Percentiles rank a stretch among this genome's conserved stretches.
Evolutionary conservation across 352 stramenopile genomes (phyloP).

Genomic region (Globisporangium viniferum): DNA sequence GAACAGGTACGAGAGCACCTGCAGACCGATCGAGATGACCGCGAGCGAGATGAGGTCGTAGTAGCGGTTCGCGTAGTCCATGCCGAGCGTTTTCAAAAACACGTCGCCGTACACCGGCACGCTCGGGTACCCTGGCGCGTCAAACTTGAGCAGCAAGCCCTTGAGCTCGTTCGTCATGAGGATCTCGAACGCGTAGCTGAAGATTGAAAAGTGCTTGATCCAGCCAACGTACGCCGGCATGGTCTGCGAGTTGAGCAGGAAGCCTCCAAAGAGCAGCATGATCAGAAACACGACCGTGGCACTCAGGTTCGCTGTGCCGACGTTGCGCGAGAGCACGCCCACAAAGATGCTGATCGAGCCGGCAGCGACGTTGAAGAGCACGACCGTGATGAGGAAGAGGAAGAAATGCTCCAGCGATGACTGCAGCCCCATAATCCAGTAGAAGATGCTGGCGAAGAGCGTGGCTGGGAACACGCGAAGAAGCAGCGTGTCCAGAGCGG

Average conservation of each 20-base stretch:
- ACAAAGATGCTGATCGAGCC: conserved; percentile 76
- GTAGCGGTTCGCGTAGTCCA: conserved; percentile 76
- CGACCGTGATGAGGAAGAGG: conserved; percentile 65
- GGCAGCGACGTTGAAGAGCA: conserved; percentile 79
- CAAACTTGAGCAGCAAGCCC: conserved; percentile 69
- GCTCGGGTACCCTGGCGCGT: conserved; percentile 68
- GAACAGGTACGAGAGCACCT: conserved; percentile 64
- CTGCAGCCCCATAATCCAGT: conserved; percentile 86
- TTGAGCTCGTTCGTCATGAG: conserved; percentile 85
- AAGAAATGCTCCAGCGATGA: conserved; percentile 50
- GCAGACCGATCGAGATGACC: conserved; percentile 44
- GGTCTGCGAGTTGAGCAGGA: conserved; percentile 81
- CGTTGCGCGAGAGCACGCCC: conserved; percentile 54
- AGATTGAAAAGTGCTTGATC: conserved; percentile 82
- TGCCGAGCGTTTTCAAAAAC: conserved; percentile 79
- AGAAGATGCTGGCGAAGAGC: conserved; percentile 83
- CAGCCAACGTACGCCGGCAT: conserved; percentile 63
- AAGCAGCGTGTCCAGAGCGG: conserved; percentile 65
- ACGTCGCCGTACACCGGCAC: conserved; percentile 82
- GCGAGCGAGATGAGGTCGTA: conserved; percentile 61
- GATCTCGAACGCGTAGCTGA: conserved; percentile 86
- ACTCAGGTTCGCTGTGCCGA: conserved; percentile 59
- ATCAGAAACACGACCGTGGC: conserved; percentile 75
- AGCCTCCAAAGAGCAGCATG: conserved; percentile 87
- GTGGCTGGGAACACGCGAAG: conserved; percentile 70